Conservation (phyloP, 306 rosid genomes). For the Crataegus laevigata region DNA sequence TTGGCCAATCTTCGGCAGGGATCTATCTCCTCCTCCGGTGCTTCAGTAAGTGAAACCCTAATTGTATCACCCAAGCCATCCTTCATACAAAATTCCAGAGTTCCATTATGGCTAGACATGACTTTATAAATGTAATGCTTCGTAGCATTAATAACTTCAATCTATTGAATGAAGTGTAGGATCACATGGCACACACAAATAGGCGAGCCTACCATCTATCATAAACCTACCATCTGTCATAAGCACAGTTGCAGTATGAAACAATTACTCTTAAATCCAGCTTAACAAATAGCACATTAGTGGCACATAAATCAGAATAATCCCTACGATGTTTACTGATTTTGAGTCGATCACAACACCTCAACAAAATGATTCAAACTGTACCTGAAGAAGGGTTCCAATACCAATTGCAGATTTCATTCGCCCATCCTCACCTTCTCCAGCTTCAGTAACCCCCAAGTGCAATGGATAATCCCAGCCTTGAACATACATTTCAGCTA, state of each 20-base stretch:
- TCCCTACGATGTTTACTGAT: background rate
- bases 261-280: background rate
- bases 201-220: background rate
- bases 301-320: background rate
- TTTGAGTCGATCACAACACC: background rate
- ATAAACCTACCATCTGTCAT: background rate
- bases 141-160: background rate
- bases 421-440: slow-evolving; percentile 99
- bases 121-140: background rate
- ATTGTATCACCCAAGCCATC: slow-evolving; percentile 98
- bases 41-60: slow-evolving; percentile 95
- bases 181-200: background rate
- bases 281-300: background rate
- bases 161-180: background rate
- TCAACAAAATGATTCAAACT: background rate
- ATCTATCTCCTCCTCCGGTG: slow-evolving; percentile 96
- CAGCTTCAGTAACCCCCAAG: slow-evolving; percentile 99
- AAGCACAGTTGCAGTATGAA: background rate
- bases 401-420: slow-evolving; percentile 99
- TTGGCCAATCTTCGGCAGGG: slow-evolving; percentile 88
- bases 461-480: slow-evolving; percentile 99
- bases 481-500: slow-evolving; percentile 93
- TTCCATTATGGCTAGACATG: background rate
- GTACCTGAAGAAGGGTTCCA: slow-evolving; percentile 98
- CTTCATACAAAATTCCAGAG: slow-evolving; percentile 28